These are phyloP conservation scores for Rhododendron ferrugineum DNA, from an alignment of 148 eudicot species.

Conservation along the genomic window DNA sequence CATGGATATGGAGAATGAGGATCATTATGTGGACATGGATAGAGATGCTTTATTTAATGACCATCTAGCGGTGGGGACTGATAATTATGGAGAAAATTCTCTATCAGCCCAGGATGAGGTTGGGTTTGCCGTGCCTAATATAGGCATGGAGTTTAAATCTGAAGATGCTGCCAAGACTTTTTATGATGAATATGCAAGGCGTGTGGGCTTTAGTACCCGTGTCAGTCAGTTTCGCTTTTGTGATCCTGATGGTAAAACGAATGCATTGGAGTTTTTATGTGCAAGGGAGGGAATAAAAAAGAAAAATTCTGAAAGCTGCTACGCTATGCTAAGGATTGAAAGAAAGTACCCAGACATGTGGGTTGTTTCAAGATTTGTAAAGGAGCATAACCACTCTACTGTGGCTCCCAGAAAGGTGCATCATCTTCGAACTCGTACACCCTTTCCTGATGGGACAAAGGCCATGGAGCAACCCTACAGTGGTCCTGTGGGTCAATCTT, in stretches of 20 bases:
- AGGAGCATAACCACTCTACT: constrained; percentile 63
- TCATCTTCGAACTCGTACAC: constrained; percentile 43
- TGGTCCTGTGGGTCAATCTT: neutral
- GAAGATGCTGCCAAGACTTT: constrained; percentile 59
- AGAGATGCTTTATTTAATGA: constrained; percentile 37
- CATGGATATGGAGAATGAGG: constrained; percentile 52
- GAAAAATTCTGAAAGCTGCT: constrained; percentile 42
- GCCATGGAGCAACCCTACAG: constrained; percentile 1
- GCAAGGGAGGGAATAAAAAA: constrained; percentile 43
- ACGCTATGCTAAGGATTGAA: constrained; percentile 70
- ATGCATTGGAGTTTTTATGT: constrained; percentile 46
- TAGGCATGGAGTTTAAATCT: constrained; percentile 71
- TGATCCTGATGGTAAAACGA: constrained; percentile 30
- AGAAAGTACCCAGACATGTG: constrained; percentile 44
- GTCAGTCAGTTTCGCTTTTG: constrained; percentile 28
- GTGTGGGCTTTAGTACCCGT: constrained; percentile 49
- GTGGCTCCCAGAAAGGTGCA: constrained; percentile 41
- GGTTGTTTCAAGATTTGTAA: constrained; percentile 65
- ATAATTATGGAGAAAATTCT: constrained; percentile 21
- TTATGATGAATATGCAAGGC: constrained; percentile 68
- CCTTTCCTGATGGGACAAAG: constrained; percentile 41
- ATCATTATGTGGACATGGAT: constrained; percentile 34
- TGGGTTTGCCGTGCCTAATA: constrained; percentile 47
- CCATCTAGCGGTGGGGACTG: neutral
- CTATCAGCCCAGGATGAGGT: constrained; percentile 30